These are phyloP conservation scores for Ceriops zippeliana DNA, from an alignment of 345 rosid genomes.

Conservation along the genomic window DNA sequence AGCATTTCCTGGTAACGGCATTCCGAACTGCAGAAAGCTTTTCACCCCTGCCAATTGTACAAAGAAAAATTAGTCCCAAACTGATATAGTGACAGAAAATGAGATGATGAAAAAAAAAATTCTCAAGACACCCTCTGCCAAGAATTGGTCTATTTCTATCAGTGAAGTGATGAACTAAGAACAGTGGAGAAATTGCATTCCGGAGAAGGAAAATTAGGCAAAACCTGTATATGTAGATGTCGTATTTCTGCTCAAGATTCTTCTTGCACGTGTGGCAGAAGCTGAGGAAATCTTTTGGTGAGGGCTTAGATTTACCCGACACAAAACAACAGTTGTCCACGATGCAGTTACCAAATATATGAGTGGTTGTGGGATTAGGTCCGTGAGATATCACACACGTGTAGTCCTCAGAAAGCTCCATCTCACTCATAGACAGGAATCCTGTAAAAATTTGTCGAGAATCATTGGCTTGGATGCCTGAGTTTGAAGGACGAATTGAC, in stretches of 20 bases:
- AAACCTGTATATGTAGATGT: constrained; percentile 80
- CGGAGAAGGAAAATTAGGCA: neutral
- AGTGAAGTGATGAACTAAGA: neutral
- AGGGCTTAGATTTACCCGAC: constrained; percentile 15
- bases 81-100: too few species aligned
- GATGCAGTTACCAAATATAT: constrained; percentile 69
- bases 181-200: neutral
- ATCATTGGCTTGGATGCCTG: constrained; percentile 26
- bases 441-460: constrained; percentile 26
- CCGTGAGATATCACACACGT: constrained; percentile 75
- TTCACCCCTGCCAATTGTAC: constrained; percentile 60
- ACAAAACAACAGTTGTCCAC: constrained; percentile 38
- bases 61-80: neutral
- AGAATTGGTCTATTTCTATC: neutral
- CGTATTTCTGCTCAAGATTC: constrained; percentile 53
- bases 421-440: constrained; percentile 39
- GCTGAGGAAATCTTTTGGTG: constrained; percentile 45
- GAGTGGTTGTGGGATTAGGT: constrained; percentile 79
- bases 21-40: constrained; percentile 77
- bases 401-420: constrained; percentile 83
- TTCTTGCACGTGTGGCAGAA: constrained; percentile 67
- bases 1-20: constrained; percentile 76
- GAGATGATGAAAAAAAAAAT: neutral
- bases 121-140: neutral
- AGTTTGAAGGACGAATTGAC: constrained; percentile 22